Percentiles rank a stretch among this genome's conserved stretches.
These are phyloP conservation scores for Daldinia childiae DNA, from an alignment of 495 filamentous ascomycete genomes.

Conservation along the genomic window DNA sequence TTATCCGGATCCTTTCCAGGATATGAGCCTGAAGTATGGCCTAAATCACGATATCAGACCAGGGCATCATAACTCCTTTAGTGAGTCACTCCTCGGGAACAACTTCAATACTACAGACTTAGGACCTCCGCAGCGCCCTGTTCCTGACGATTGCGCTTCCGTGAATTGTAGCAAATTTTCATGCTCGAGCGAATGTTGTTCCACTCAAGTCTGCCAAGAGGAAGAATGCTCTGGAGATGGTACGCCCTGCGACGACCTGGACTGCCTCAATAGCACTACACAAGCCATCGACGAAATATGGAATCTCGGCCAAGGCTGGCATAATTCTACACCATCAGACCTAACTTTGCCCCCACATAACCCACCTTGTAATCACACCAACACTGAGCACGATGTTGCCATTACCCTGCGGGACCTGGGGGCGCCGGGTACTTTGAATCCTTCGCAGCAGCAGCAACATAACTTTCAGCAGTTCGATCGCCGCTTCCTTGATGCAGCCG, in stretches of 20 bases:
- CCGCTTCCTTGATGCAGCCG: constrained; percentile 1
- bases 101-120: constrained; percentile 37
- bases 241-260: constrained; percentile 38
- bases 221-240: constrained; percentile 41
- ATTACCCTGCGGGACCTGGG: constrained; percentile 39
- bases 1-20: constrained; percentile 18
- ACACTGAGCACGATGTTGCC: constrained; percentile 44
- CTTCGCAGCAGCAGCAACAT: constrained; percentile 24
- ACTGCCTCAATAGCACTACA: constrained; percentile 33
- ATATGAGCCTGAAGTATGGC: constrained; percentile 20
- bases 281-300: constrained; percentile 29
- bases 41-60: constrained; percentile 7
- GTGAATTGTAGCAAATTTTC: constrained; percentile 40
- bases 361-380: constrained; percentile 43
- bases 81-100: constrained; percentile 20
- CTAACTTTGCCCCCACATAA: constrained; percentile 15
- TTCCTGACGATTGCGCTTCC: constrained; percentile 39
- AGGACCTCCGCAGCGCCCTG: constrained; percentile 6
- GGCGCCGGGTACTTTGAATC: constrained; percentile 19
- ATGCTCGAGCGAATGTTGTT: constrained; percentile 42
- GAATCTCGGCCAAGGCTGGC: constrained; percentile 25
- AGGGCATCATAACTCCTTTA: constrained; percentile 22
- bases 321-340: constrained; percentile 7
- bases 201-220: constrained; percentile 38
- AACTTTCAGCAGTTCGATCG: constrained; percentile 12